Base-by-base conservation (phyloP, 1,139 yeast species). In the Kluyveromyces marxianus region DNA sequence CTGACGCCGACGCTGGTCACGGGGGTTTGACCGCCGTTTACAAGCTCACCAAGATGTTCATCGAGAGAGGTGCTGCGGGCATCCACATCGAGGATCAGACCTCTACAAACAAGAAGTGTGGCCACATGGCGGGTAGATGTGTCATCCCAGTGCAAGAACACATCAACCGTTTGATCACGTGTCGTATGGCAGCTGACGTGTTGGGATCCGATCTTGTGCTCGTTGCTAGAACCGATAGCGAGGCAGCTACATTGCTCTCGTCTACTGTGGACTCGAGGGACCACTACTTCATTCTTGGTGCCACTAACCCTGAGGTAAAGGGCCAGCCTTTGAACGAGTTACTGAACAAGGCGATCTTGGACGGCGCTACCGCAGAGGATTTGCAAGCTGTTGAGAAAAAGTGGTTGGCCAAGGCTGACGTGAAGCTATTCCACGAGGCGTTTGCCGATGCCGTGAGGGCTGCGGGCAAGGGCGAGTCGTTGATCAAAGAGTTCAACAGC, bases 1-100 rank as follows among this genome's bases (percentile, higher is more conserved):
- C 97, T 47, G 98, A 90, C 67, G 98, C 94, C 55, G 98, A 90
- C 69, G 92, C 97, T 52, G 98, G 98, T 58, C 97, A 92, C 69
- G 98, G 98, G 69, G 97, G 97, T 66, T 75, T 90, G 60, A 89
- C 97, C 51, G 97, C 97, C 51, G 88, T 89, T 58, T 85, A 88
- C 73, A 90, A 90, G 72, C 80, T 90, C 68, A 89, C 97, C 65
- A 92, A 92, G 74, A 75, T 92, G 81, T 92, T 90, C 66, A 88
- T 92, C 59, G 97, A 92, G 74, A 83, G 95, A 63, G 97, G 97
- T 69, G 98, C 97, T 47, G 97, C 97, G 50, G 97, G 97, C 67
- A 89, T 90, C 62, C 98, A 90, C 69, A 88, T 90, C 66, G 98
- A 90, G 72, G 97, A 90, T 71, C 97, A 92, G 75, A 96, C 97